Percentiles rank a stretch among this genome's conserved stretches.
Conservation (phyloP, 2,329 filamentous ascomycete genomes). For the Aspergillus piperis region DNA sequence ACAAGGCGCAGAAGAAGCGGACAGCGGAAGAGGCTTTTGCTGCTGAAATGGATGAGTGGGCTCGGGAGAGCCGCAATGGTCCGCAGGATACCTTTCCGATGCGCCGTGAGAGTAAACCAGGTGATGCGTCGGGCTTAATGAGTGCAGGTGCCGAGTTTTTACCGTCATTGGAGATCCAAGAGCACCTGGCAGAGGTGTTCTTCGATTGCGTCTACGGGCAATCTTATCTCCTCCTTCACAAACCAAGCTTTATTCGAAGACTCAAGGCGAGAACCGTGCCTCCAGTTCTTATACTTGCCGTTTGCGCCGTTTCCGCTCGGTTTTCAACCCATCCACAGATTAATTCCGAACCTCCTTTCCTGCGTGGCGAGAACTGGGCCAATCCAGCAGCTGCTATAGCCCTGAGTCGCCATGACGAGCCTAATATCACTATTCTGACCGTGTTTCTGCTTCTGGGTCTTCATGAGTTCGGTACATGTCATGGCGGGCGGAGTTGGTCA, state of each 20-base stretch:
- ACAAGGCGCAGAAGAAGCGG: conserved; percentile 72
- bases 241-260: conserved; percentile 94
- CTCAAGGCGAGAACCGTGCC: conserved; percentile 73
- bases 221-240: conserved; percentile 90
- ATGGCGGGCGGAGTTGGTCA: conserved; percentile 94
- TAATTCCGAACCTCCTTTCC: conserved; percentile 73
- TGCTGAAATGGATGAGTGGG: conserved; percentile 78
- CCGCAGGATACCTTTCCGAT: conserved; percentile 54
- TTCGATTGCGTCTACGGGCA: conserved; percentile 97
- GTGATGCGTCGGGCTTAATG: conserved; percentile 74
- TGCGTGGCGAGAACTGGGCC: conserved; percentile 90
- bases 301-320: conserved; percentile 91
- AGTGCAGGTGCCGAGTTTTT: conserved; percentile 80
- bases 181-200: conserved; percentile 90
- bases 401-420: conserved; percentile 84
- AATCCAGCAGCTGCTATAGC: conserved; percentile 83
- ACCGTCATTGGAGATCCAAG: conserved; percentile 82
- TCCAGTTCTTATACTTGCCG: conserved; percentile 86
- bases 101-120: conserved; percentile 61
- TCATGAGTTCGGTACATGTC: conserved; percentile 95
- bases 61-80: conserved; percentile 58
- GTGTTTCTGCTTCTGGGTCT: conserved; percentile 85
- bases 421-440: conserved; percentile 93
- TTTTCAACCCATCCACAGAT: conserved; percentile 88
- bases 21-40: conserved; percentile 85